Percentiles rank a stretch among this genome's conserved stretches.
phyloP scores from a whole-genome alignment of 352 stramenopile species.

The Pythium scleroteichum region DNA sequence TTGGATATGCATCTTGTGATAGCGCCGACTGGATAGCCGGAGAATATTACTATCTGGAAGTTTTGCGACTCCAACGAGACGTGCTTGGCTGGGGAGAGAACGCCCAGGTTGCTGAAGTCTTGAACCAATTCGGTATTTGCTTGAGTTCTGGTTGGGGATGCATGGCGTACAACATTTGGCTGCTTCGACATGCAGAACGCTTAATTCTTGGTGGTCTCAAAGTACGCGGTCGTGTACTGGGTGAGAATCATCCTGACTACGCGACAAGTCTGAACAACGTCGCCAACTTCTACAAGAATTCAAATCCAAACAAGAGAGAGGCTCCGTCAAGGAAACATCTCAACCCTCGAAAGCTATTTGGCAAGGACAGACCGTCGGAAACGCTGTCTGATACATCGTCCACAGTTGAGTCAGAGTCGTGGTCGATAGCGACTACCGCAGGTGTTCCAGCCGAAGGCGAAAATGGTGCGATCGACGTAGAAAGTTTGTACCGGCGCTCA shows the following conservation, averaged over 20 bases:
- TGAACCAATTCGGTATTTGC: conserved; percentile 81
- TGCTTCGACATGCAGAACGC: conserved; percentile 65
- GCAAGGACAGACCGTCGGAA: not conserved
- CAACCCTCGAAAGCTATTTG: not conserved
- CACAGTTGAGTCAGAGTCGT: not conserved
- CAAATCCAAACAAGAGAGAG: conserved; percentile 24
- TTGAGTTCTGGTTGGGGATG: conserved; percentile 75
- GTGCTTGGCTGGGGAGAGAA: conserved; percentile 74
- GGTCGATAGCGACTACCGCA: conserved; percentile 1
- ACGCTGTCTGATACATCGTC: conserved; percentile 10
- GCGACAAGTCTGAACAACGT: conserved; percentile 83
- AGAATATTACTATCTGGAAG: conserved; percentile 82
- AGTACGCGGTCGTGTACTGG: conserved; percentile 69
- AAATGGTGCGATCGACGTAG: conserved; percentile 42
- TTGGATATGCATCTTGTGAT: conserved; percentile 75
- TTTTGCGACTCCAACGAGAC: conserved; percentile 69
- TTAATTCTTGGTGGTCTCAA: conserved; percentile 61
- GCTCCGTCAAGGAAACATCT: not conserved
- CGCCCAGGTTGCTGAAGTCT: conserved; percentile 73
- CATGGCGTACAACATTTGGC: conserved; percentile 69
- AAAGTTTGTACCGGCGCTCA: conserved; percentile 67
- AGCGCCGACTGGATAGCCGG: conserved; percentile 67
- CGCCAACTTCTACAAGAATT: conserved; percentile 87
- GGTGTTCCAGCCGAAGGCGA: not conserved
- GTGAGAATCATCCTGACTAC: conserved; percentile 75